Base-by-base conservation (phyloP, 257 asterid species). In the Solanum corneliomulleri region DNA sequence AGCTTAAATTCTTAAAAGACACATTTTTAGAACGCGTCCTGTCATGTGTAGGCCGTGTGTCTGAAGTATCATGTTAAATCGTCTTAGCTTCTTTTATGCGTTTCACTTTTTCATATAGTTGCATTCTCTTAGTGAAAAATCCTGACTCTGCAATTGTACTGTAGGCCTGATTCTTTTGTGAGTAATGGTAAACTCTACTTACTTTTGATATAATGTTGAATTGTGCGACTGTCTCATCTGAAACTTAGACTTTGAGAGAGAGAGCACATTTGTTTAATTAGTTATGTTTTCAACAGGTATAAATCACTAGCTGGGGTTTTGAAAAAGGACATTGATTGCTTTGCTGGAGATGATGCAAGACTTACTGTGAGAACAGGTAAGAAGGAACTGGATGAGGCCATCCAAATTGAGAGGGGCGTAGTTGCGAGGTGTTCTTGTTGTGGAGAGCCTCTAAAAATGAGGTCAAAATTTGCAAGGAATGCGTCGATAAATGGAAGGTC, bases 351-450 rank as follows among this genome's bases (percentile, higher is more conserved):
- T 56, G 92, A 91, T 25, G 86, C 44, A 16, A 90, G 85, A 56
- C 39, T 42, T 88, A 44, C 83, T 35, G 9, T 74, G 39, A 86
- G 71, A 86, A 82, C 85, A 64, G 91, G 89, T 14, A 93, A 89
- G 91, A 91, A 89, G 85, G 87, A 86, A 64, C 62, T 72, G 3
- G 98, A 93, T 10, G 96, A 91, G 14, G 89, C 74, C 60, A 90
- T 85, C 83, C 58, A 77, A 15, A 88, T 86, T 20, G 95, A 91
- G 33, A 91, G 85, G 85, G 84, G 87, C 66, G 91, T 87, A 2
- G 75, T 41, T 80, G 86, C 86, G 15, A 88, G 91, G 84, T 97
- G 99, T 87, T 93, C 92, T 62, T 97, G 99, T 87, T 97, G 99
- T 87, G 98, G 96, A 83, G 98, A 97, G 89, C 89, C 90, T 72